Conservation (phyloP, 2,329 filamentous ascomycete genomes). For the Aspergillus glaucus region DNA sequence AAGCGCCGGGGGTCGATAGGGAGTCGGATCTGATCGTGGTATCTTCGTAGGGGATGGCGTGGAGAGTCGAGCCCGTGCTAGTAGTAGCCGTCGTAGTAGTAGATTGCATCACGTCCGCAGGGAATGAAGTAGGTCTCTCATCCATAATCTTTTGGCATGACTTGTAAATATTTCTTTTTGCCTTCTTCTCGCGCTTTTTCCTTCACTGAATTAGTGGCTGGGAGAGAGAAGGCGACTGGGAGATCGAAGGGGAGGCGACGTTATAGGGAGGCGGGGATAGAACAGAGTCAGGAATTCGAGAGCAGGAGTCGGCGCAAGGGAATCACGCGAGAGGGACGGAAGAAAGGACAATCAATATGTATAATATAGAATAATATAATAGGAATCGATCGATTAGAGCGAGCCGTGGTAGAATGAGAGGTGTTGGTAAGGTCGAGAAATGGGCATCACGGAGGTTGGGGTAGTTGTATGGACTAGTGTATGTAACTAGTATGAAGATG, state of each 20-base stretch:
- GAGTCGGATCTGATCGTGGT: conserved; percentile 24
- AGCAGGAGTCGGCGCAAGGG: conserved; percentile 3
- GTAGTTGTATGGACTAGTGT: too few species aligned
- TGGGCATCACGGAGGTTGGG: too few species aligned
- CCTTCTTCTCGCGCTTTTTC: background rate
- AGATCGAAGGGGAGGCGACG: conserved; percentile 3
- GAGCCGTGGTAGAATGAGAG: too few species aligned
- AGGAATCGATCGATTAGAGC: too few species aligned
- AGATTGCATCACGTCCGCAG: conserved; percentile 4
- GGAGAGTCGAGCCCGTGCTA: conserved; percentile 19
- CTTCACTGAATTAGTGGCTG: background rate
- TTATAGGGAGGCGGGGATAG: conserved; percentile 7
- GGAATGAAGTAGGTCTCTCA: conserved; percentile 22
- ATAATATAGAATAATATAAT: too few species aligned
- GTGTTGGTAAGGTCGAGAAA: too few species aligned
- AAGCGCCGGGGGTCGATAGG: conserved; percentile 17
- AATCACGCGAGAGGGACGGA: background rate
- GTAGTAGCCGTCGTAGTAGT: conserved; percentile 11
- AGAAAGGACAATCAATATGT: too few species aligned
- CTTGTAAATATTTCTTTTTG: conserved; percentile 11
- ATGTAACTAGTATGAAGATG: too few species aligned
- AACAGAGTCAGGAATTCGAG: conserved; percentile 3
- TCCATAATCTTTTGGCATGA: conserved; percentile 33
- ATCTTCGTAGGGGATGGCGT: conserved; percentile 22
- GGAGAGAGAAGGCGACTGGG: background rate